Evolutionary conservation across 257 asterid genomes (phyloP).

Genomic region (Coffea eugenioides): DNA sequence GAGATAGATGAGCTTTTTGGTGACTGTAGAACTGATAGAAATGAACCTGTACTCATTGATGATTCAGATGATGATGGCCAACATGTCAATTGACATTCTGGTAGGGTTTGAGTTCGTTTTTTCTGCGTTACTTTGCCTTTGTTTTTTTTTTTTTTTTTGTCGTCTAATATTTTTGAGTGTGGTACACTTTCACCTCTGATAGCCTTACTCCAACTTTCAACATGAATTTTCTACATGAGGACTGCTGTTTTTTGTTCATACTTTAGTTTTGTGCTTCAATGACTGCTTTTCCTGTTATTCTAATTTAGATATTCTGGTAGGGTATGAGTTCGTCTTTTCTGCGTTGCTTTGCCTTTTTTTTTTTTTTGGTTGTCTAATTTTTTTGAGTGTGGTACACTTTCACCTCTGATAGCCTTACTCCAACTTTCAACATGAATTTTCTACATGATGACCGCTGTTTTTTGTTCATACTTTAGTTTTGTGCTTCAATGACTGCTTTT

Average conservation of each 20-base stretch:
- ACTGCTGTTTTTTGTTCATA: neutral
- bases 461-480: neutral
- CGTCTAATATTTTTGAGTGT: neutral
- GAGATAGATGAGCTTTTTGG: constrained; percentile 77
- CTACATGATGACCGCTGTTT: neutral
- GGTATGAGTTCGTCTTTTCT: constrained; percentile 15
- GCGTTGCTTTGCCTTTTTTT: neutral
- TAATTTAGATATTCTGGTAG: constrained; percentile 26
- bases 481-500: neutral
- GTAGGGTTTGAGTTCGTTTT: constrained; percentile 38
- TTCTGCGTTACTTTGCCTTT: neutral
- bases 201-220: neutral
- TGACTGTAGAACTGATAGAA: constrained; percentile 57
- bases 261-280: neutral
- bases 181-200: neutral
- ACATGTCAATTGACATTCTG: constrained; percentile 58
- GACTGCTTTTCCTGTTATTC: neutral
- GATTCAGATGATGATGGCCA: constrained; percentile 22
- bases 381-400: neutral
- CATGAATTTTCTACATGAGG: neutral
- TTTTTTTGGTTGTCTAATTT: too few species aligned
- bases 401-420: neutral
- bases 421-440: neutral
- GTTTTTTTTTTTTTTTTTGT: neutral
- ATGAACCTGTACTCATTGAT: constrained; percentile 60